Conservation (phyloP, 1,284 basidiomycete species). For the Cutaneotrichosporon dermatis region DNA sequence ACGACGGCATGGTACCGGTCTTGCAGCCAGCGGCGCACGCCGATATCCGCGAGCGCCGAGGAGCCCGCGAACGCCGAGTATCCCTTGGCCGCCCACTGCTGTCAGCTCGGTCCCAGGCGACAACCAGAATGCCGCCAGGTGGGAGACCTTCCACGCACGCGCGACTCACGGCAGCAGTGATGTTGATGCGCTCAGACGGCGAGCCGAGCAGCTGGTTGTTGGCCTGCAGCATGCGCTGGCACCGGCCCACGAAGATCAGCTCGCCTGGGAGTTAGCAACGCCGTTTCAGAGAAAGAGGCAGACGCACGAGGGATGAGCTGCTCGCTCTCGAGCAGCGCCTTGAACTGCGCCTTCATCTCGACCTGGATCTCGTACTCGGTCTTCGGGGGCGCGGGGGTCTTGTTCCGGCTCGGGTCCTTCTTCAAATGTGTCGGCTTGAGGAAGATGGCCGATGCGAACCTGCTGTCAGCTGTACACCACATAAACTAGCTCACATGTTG, state of each 20-base stretch:
- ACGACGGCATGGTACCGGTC: slow-evolving; percentile 45
- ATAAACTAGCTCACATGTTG: slow-evolving; percentile 59
- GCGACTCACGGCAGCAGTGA: slow-evolving; percentile 58
- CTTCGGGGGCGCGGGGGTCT: slow-evolving; percentile 27
- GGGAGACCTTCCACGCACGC: too few species aligned
- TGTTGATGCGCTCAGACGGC: slow-evolving; percentile 80
- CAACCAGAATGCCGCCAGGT: too few species aligned
- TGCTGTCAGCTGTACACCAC: slow-evolving; percentile 10
- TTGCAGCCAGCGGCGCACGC: slow-evolving; percentile 41
- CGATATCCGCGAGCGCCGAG: slow-evolving; percentile 43
- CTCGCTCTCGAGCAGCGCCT: slow-evolving; percentile 53
- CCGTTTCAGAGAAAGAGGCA: too few species aligned
- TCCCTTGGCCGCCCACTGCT: slow-evolving; percentile 50
- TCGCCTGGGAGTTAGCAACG: slow-evolving; percentile 43
- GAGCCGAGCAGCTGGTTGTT: slow-evolving; percentile 64
- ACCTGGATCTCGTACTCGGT: slow-evolving; percentile 49
- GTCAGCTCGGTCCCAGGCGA: background rate
- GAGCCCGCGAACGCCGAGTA: slow-evolving; percentile 56
- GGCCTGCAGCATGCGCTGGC: slow-evolving; percentile 64
- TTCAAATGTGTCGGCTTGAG: slow-evolving; percentile 46
- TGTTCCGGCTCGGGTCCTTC: slow-evolving; percentile 27
- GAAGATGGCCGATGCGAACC: slow-evolving; percentile 48
- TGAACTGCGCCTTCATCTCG: slow-evolving; percentile 51
- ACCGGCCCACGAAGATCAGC: slow-evolving; percentile 74
- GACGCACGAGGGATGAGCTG: background rate